Percentiles rank a stretch among this genome's conserved stretches.
Evolutionary conservation across 306 rosid species (phyloP).

Genomic region (Inga leiocalycina): DNA sequence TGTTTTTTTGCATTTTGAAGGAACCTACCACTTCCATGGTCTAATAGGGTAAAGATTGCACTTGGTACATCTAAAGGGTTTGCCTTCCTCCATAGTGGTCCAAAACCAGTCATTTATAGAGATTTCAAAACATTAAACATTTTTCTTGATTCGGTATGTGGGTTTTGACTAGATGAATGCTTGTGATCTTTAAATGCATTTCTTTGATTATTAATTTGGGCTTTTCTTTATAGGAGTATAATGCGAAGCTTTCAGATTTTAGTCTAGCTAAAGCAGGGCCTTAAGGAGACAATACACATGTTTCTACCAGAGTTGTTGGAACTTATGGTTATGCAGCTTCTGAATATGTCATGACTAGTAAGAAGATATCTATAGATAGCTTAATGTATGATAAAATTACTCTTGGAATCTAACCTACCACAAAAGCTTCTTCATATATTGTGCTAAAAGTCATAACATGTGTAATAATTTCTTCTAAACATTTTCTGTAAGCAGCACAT

Average conservation of each 20-base stretch:
- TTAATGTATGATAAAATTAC: slow-evolving; percentile 18
- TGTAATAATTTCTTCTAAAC: slow-evolving; percentile 15
- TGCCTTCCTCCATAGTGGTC: slow-evolving; percentile 95
- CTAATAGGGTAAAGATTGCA: slow-evolving; percentile 89
- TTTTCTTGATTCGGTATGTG: slow-evolving; percentile 87
- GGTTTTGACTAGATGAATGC: slow-evolving; percentile 3
- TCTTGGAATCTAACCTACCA: not conserved
- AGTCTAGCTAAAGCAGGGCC: slow-evolving; percentile 99
- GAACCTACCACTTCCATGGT: slow-evolving; percentile 95
- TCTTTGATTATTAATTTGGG: slow-evolving; percentile 25
- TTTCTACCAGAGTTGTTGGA: slow-evolving; percentile 95
- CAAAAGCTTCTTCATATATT: slow-evolving; percentile 1
- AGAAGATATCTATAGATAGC: slow-evolving; percentile 35
- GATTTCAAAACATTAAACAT: slow-evolving; percentile 98
- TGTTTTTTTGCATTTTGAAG: slow-evolving; percentile 54
- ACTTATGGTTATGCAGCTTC: slow-evolving; percentile 98
- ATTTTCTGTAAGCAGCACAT: slow-evolving; percentile 16
- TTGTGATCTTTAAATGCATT: not conserved
- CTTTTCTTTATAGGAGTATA: slow-evolving; percentile 69
- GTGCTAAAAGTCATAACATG: slow-evolving; percentile 24
- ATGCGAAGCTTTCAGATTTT: slow-evolving; percentile 97
- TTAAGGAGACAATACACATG: slow-evolving; percentile 97
- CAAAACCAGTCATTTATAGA: slow-evolving; percentile 91
- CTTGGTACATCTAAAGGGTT: slow-evolving; percentile 96
- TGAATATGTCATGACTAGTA: slow-evolving; percentile 97